Percentiles rank a stretch among this genome's conserved stretches.
Conservation (phyloP, 192 early-diverging fungal genomes). For the Radiomyces spectabilis region DNA sequence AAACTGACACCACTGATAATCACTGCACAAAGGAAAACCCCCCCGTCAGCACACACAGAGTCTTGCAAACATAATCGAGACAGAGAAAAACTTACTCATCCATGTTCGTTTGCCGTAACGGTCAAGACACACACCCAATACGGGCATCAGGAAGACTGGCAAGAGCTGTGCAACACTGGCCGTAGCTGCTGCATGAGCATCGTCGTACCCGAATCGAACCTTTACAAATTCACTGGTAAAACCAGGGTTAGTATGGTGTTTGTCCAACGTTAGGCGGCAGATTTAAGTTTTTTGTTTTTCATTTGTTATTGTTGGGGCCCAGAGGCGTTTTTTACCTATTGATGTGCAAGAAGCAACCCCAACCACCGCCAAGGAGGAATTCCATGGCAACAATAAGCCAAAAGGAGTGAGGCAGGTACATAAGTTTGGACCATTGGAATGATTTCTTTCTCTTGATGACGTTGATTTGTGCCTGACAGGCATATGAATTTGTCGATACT, state of each 20-base stretch:
- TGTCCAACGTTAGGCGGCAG: not conserved
- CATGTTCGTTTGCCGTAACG: slow-evolving; percentile 52
- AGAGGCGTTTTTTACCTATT: slow-evolving; percentile 35
- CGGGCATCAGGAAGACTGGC: slow-evolving; percentile 66
- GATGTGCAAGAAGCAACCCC: slow-evolving; percentile 60
- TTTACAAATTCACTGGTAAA: slow-evolving; percentile 59
- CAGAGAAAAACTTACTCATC: slow-evolving; percentile 24
- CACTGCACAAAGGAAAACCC: no score
- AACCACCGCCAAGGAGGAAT: slow-evolving; percentile 50
- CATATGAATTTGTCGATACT: no score
- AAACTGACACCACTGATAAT: slow-evolving; percentile 18
- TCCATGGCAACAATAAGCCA: slow-evolving; percentile 52
- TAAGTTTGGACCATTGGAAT: slow-evolving; percentile 45
- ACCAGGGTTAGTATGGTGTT: not conserved
- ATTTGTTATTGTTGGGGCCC: not conserved
- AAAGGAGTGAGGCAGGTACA: slow-evolving; percentile 48
- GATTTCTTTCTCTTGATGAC: slow-evolving; percentile 40
- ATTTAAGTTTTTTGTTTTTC: not conserved
- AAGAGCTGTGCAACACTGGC: slow-evolving; percentile 61
- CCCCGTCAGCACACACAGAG: no score
- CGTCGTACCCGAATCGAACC: slow-evolving; percentile 52
- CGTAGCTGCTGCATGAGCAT: slow-evolving; percentile 54
- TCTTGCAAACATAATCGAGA: no score
- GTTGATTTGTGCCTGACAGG: no score
- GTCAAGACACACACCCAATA: slow-evolving; percentile 65